These are phyloP conservation scores for Aspergillus niger DNA, from an alignment of 2,329 filamentous ascomycete genomes.

Conservation along the genomic window DNA sequence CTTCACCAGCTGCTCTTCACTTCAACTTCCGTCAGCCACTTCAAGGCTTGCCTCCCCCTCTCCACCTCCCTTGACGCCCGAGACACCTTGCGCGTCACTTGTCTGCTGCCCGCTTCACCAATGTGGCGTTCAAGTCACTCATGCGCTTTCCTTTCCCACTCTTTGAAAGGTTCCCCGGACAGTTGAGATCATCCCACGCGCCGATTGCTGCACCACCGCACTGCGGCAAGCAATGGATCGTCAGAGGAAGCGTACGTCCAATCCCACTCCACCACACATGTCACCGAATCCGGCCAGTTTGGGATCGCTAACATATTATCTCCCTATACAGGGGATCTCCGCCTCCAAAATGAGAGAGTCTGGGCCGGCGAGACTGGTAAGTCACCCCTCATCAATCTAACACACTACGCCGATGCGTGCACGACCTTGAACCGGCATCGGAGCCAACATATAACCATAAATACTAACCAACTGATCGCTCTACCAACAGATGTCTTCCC, in stretches of 20 bases:
- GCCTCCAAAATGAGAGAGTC: constrained; percentile 79
- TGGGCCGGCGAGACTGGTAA: constrained; percentile 89
- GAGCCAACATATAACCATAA: no score
- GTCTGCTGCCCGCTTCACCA: constrained; percentile 22
- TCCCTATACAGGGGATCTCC: constrained; percentile 71
- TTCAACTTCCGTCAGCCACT: constrained; percentile 11
- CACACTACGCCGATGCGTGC: not conserved
- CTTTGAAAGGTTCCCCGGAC: constrained; percentile 39
- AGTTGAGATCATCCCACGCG: constrained; percentile 29
- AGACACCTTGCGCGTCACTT: constrained; percentile 18
- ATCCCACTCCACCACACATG: not conserved
- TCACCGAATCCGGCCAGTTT: not conserved
- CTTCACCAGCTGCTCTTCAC: not conserved
- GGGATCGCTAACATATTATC: not conserved
- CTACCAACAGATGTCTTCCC: constrained; percentile 68
- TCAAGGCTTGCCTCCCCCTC: not conserved
- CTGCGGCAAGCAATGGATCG: constrained; percentile 48
- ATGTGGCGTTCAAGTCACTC: constrained; percentile 44
- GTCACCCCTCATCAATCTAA: not conserved
- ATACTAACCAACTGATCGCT: constrained; percentile 21
- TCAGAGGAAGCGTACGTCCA: constrained; percentile 50
- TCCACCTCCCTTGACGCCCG: constrained; percentile 3
- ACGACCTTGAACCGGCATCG: constrained; percentile 15
- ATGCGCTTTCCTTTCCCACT: constrained; percentile 38
- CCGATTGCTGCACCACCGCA: constrained; percentile 19